phyloP scores from a whole-genome alignment of 306 rosid species.

The Arachis hypogaea region DNA sequence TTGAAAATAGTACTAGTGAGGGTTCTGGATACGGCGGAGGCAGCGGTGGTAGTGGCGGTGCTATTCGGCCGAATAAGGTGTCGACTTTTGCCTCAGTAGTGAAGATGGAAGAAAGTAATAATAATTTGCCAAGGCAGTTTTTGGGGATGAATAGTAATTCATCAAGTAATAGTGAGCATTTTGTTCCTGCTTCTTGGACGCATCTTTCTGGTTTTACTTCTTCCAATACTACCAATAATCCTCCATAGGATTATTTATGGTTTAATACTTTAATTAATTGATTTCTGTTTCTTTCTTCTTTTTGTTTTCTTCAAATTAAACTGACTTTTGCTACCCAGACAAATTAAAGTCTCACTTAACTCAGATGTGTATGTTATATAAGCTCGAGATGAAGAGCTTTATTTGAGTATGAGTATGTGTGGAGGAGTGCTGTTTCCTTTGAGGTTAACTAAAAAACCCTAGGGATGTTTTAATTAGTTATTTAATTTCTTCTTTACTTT shows the following conservation, averaged over 20 bases:
- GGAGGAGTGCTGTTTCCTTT: slow-evolving; percentile 35
- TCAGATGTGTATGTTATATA: neutral
- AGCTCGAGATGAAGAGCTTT: slow-evolving; percentile 34
- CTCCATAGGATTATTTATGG: slow-evolving; percentile 32
- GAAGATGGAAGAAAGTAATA: slow-evolving; percentile 62
- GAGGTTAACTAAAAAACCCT: slow-evolving; percentile 54
- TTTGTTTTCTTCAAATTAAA: slow-evolving; percentile 34
- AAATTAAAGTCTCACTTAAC: slow-evolving; percentile 15
- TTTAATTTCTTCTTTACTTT: neutral
- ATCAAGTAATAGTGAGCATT: slow-evolving; percentile 63
- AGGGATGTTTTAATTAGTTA: slow-evolving; percentile 41
- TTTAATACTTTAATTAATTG: neutral
- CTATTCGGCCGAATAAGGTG: slow-evolving; percentile 32
- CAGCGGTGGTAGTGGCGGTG: neutral
- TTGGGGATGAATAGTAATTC: slow-evolving; percentile 48
- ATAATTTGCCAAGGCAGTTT: slow-evolving; percentile 63
- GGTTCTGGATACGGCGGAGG: slow-evolving; percentile 19
- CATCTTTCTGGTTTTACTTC: slow-evolving; percentile 70
- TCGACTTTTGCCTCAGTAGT: slow-evolving; percentile 41
- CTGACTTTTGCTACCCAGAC: neutral
- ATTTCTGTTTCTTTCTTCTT: slow-evolving; percentile 27
- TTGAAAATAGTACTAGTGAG: slow-evolving; percentile 39
- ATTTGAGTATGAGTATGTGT: slow-evolving; percentile 6
- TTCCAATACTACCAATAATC: slow-evolving; percentile 51
- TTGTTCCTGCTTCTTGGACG: slow-evolving; percentile 56